Conservation (phyloP, 306 rosid species). For the Gastrolobium bilobum region DNA sequence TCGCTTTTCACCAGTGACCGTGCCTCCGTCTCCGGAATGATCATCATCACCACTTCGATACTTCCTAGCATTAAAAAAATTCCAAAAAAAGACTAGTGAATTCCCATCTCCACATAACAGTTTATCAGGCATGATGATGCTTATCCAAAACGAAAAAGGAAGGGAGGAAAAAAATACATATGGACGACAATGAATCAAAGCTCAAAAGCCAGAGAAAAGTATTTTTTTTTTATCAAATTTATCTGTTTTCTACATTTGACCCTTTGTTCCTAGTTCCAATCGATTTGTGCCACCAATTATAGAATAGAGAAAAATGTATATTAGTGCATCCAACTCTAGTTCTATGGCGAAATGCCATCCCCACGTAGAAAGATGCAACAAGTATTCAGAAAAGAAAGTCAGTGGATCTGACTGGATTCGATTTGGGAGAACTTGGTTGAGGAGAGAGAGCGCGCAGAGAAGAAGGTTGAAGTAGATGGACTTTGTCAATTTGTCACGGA, state of each 20-base stretch:
- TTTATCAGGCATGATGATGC: not conserved
- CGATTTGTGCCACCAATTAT: not conserved
- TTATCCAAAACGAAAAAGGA: constrained; percentile 29
- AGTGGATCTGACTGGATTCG: no score
- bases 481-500: no score
- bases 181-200: not conserved
- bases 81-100: constrained; percentile 5
- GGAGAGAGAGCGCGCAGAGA: no score
- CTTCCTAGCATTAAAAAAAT: no score
- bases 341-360: constrained; percentile 16
- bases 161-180: not conserved
- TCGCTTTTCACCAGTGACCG: no score
- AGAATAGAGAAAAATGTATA: not conserved
- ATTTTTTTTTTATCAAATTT: not conserved
- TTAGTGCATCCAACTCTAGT: not conserved
- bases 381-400: no score
- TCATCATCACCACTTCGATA: no score
- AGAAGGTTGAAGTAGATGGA: no score
- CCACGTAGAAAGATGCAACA: no score
- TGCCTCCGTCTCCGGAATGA: no score
- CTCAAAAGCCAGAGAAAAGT: not conserved
- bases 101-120: not conserved
- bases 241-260: not conserved
- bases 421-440: no score
- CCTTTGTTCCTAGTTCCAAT: not conserved